phyloP scores from a whole-genome alignment of 2,329 filamentous ascomycete species.

The Ophiostoma ips region DNA sequence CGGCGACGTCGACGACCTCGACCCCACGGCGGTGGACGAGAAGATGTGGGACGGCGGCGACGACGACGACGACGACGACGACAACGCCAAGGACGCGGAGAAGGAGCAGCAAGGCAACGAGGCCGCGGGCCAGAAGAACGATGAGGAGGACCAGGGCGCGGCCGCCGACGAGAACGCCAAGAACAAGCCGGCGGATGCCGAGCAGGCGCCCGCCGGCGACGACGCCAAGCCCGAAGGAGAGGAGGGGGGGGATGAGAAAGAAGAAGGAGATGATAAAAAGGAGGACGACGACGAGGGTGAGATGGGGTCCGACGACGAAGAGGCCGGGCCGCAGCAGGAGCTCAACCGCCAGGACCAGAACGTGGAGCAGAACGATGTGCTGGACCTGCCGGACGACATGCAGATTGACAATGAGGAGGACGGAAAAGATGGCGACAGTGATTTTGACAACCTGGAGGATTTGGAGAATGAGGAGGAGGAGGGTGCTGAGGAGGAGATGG shows the following conservation, averaged over 20 bases:
- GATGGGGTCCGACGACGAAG: slow-evolving; percentile 45
- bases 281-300: slow-evolving; percentile 47
- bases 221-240: slow-evolving; percentile 6
- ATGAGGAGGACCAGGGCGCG: slow-evolving; percentile 47
- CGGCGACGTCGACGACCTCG: slow-evolving; percentile 81
- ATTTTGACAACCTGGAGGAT: slow-evolving; percentile 41
- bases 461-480: slow-evolving; percentile 69
- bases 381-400: slow-evolving; percentile 81
- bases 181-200: slow-evolving; percentile 49
- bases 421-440: slow-evolving; percentile 40
- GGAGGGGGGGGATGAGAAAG: slow-evolving; percentile 35
- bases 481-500: slow-evolving; percentile 74
- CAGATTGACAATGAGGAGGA: slow-evolving; percentile 75
- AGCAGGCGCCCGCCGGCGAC: slow-evolving; percentile 32
- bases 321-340: slow-evolving; percentile 40
- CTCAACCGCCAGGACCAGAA: slow-evolving; percentile 55
- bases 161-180: slow-evolving; percentile 47
- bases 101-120: slow-evolving; percentile 70
- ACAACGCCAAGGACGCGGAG: slow-evolving; percentile 63
- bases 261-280: slow-evolving; percentile 39
- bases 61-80: slow-evolving; percentile 61
- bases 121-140: slow-evolving; percentile 53
- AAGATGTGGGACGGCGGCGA: slow-evolving; percentile 95
- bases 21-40: slow-evolving; percentile 83
- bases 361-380: slow-evolving; percentile 64